phyloP scores from a whole-genome alignment of 257 asterid species.

The Nemophila menziesii region DNA sequence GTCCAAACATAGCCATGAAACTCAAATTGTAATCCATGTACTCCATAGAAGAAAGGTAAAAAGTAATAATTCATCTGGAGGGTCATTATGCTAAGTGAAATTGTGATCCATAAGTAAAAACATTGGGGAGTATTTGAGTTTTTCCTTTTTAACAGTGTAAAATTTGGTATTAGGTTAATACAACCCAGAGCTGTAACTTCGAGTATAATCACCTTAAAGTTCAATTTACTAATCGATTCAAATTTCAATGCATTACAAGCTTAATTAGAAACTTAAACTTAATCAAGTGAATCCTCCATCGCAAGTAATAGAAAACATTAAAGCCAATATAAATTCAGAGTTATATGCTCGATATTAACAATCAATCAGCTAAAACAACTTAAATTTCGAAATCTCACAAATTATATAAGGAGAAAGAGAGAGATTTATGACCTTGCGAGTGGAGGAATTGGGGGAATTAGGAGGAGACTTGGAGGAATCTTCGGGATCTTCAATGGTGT shows the following conservation, averaged over 20 bases:
- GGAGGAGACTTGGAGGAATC: conserved; percentile 55
- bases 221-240: background rate
- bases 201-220: background rate
- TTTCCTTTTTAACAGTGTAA: no score
- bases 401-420: background rate
- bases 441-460: conserved; percentile 60
- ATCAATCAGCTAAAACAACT: background rate
- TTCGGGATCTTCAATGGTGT: conserved; percentile 31
- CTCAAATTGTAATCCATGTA: background rate
- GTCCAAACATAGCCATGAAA: background rate
- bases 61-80: no score
- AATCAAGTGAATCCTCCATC: background rate
- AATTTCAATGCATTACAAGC: background rate
- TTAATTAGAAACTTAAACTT: background rate
- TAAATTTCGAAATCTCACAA: background rate
- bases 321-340: background rate
- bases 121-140: no score
- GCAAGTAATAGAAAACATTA: background rate
- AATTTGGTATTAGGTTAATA: no score
- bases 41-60: no score
- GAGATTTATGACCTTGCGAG: conserved; percentile 43
- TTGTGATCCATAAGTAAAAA: no score
- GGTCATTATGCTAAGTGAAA: no score
- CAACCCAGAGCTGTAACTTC: background rate
- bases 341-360: no score